Percentiles rank a stretch among this genome's conserved stretches.
These are phyloP conservation scores for Sporisorium iseilematis-ciliati DNA, from an alignment of 1,284 basidiomycete genomes.

Conservation along the genomic window DNA sequence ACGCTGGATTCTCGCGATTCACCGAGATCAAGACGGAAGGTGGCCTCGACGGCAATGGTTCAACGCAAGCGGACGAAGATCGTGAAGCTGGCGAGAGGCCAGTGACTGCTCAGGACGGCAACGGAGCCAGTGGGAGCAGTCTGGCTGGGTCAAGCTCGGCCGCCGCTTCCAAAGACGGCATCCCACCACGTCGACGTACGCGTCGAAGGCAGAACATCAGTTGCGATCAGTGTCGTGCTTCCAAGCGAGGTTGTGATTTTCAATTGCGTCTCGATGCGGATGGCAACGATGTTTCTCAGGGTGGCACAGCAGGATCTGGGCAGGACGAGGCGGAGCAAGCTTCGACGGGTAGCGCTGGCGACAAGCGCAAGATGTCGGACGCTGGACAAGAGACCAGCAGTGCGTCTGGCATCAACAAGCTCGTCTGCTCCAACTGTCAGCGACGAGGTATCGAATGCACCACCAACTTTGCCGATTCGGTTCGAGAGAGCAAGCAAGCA, in stretches of 20 bases:
- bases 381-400: slow-evolving; percentile 16
- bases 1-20: slow-evolving; percentile 35
- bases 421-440: slow-evolving; percentile 55
- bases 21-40: slow-evolving; percentile 34
- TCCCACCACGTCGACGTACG: slow-evolving; percentile 43
- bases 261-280: slow-evolving; percentile 51
- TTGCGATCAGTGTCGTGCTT: slow-evolving; percentile 55
- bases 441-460: slow-evolving; percentile 54
- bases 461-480: slow-evolving; percentile 55
- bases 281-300: slow-evolving; percentile 36
- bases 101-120: background rate
- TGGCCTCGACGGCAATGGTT: background rate
- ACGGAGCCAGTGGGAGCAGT: background rate
- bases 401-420: slow-evolving; percentile 9
- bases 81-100: background rate
- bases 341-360: slow-evolving; percentile 21
- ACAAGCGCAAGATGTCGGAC: slow-evolving; percentile 53
- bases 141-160: slow-evolving; percentile 9
- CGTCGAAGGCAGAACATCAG: slow-evolving; percentile 54
- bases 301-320: background rate
- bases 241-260: slow-evolving; percentile 54
- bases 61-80: background rate
- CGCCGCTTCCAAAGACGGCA: slow-evolving; percentile 25
- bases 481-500: slow-evolving; percentile 46
- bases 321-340: slow-evolving; percentile 17